Evolutionary conservation across 208 protist species (phyloP).

Genomic region (Acanthamoeba triangularis): DNA sequence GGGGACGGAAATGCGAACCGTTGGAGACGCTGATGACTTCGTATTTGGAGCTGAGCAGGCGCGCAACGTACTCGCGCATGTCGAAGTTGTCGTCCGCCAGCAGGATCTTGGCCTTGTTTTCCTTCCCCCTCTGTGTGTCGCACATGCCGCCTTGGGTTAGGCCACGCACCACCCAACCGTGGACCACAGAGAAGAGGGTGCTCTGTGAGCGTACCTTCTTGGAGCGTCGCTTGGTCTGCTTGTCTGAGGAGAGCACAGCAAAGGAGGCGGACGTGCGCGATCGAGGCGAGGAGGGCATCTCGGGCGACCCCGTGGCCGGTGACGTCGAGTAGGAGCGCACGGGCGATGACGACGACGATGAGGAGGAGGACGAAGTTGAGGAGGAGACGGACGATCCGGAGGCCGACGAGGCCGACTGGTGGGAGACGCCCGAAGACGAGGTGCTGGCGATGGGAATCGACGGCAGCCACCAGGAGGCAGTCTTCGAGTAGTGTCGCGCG

Average conservation of each 20-base stretch:
- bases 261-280: conserved; percentile 29
- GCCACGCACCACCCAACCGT: background rate
- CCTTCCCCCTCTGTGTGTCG: background rate
- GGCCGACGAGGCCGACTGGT: background rate
- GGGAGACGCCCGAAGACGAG: background rate
- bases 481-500: conserved; percentile 38
- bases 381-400: background rate
- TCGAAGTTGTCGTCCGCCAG: conserved; percentile 76
- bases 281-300: conserved; percentile 22
- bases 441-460: background rate
- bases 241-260: background rate
- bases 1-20: conserved; percentile 17
- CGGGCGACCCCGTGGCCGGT: background rate
- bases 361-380: background rate
- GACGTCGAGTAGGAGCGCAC: background rate
- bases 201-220: background rate
- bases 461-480: conserved; percentile 48
- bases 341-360: conserved; percentile 55
- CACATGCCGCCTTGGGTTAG: too few relatives aligned
- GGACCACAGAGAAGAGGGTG: background rate
- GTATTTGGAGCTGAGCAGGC: conserved; percentile 23
- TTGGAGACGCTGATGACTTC: conserved; percentile 58
- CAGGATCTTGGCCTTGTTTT: conserved; percentile 17
- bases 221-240: background rate
- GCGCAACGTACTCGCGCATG: conserved; percentile 75